Evolutionary conservation across 257 asterid genomes (phyloP).

Genomic region (Schizonepeta tenuifolia): DNA sequence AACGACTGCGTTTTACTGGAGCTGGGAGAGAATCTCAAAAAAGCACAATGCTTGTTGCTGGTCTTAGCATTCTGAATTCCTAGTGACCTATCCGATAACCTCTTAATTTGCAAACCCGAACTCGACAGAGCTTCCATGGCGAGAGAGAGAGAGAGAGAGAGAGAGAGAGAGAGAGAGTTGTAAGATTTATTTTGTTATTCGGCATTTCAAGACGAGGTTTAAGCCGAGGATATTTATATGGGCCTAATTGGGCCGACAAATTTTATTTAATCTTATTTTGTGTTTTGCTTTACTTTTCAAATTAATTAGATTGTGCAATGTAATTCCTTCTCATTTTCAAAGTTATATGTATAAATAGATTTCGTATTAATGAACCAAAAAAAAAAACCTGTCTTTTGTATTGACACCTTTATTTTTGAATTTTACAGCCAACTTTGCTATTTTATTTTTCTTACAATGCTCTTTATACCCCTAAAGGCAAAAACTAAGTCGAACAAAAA

Average conservation of each 20-base stretch:
- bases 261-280: too few relatives aligned
- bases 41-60: conserved; percentile 6
- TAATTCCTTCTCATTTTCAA: too few relatives aligned
- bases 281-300: too few relatives aligned
- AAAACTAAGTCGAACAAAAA: too few relatives aligned
- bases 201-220: conserved; percentile 30
- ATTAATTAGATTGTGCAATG: too few relatives aligned
- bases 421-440: too few relatives aligned
- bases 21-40: conserved; percentile 32
- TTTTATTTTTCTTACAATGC: too few relatives aligned
- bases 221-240: not conserved
- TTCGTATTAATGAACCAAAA: too few relatives aligned
- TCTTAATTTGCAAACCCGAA: conserved; percentile 46
- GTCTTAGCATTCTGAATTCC: conserved; percentile 28
- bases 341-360: too few relatives aligned
- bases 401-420: too few relatives aligned
- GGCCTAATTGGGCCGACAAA: conserved; percentile 21
- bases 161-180: conserved; percentile 22
- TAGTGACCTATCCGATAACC: conserved; percentile 38
- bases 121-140: conserved; percentile 63
- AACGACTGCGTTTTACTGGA: conserved; percentile 33
- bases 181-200: conserved; percentile 23
- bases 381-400: too few relatives aligned
- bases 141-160: conserved; percentile 34
- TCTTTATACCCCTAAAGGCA: too few relatives aligned